A percentile compares a stretch with the other conserved stretches of the same genome.
These are phyloP conservation scores for Euryodendron excelsum DNA, from an alignment of 148 eudicot genomes.

Conservation along the genomic window DNA sequence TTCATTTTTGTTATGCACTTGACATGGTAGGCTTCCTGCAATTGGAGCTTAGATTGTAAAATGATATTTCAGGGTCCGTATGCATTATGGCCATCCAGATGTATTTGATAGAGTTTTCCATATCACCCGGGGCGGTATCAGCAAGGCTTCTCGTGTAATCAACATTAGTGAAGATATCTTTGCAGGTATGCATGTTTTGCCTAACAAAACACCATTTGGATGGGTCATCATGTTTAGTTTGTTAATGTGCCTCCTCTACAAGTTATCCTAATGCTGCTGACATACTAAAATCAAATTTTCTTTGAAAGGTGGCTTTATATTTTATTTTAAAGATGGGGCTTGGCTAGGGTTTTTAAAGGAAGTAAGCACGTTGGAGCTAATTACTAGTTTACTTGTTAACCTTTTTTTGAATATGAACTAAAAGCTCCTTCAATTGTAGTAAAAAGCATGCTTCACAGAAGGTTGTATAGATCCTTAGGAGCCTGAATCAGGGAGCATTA, in stretches of 20 bases:
- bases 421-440: background rate
- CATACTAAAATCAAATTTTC: background rate
- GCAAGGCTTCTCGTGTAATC: constrained; percentile 97
- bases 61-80: constrained; percentile 71
- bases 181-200: constrained; percentile 53
- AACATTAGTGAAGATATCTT: constrained; percentile 98
- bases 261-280: background rate
- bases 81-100: constrained; percentile 99
- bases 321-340: background rate
- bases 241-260: background rate
- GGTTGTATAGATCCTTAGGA: background rate
- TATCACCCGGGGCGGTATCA: constrained; percentile 96
- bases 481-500: background rate
- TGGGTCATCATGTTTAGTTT: background rate
- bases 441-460: background rate
- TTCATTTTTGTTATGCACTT: background rate
- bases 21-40: constrained; percentile 3
- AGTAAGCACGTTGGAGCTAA: background rate
- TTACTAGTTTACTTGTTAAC: background rate
- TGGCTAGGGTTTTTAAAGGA: background rate
- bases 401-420: background rate
- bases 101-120: constrained; percentile 98
- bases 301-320: background rate
- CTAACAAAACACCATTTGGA: background rate
- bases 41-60: constrained; percentile 1